phyloP scores from a whole-genome alignment of 129 eudicot genomes.

The Tagetes patula region DNA sequence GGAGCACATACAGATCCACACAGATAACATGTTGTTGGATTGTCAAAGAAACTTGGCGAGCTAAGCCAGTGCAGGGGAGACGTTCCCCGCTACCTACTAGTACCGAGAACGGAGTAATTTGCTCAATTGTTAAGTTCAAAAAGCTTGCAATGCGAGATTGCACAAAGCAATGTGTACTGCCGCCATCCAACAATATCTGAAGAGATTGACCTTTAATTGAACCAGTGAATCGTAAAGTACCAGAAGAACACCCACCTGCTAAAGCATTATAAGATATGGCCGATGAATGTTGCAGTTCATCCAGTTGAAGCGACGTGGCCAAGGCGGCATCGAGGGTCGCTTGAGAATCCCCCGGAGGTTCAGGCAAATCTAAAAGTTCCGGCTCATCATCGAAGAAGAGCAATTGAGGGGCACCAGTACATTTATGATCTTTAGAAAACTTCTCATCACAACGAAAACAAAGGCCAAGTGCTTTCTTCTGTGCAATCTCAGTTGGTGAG shows the following conservation, averaged over 20 bases:
- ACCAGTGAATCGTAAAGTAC: background rate
- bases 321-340: background rate
- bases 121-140: background rate
- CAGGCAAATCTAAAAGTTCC: rapidly evolving
- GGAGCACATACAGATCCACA: background rate
- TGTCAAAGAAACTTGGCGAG: background rate
- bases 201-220: background rate
- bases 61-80: background rate
- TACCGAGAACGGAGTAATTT: background rate
- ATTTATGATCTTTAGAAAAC: background rate
- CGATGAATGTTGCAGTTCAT: background rate
- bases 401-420: background rate
- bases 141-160: background rate
- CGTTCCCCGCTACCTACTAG: background rate
- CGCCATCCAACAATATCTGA: background rate
- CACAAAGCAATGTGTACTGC: background rate
- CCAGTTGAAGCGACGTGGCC: background rate
- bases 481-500: background rate
- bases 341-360: background rate
- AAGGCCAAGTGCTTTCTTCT: background rate
- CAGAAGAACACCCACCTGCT: background rate
- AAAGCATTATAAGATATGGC: background rate
- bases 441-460: background rate
- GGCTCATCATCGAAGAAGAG: background rate
- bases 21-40: background rate